A percentile compares a stretch with the other conserved stretches of the same genome.
phyloP scores from a whole-genome alignment of 2,329 filamentous ascomycete genomes.

The Hypoxylon sp. region DNA sequence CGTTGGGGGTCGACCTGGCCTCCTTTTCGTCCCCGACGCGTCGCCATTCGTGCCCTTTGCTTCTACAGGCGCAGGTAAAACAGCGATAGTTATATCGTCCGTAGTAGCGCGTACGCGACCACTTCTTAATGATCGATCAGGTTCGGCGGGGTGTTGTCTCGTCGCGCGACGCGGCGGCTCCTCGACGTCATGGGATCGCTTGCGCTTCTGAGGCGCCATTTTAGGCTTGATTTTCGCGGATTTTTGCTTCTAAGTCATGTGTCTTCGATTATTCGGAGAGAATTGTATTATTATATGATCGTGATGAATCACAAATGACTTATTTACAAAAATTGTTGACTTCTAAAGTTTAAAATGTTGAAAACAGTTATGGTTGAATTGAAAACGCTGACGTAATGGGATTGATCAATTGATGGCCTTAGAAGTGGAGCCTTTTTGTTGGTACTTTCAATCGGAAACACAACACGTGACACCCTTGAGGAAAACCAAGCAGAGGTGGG shows the following conservation, averaged over 20 bases:
- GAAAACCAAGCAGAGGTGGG: constrained; percentile 12
- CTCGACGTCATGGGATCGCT: constrained; percentile 41
- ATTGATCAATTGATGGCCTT: too few species aligned
- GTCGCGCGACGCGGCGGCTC: constrained; percentile 43
- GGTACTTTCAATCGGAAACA: too few species aligned
- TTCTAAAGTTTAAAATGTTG: not conserved
- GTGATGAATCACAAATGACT: too few species aligned
- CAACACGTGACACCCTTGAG: constrained; percentile 36
- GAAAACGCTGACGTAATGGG: constrained; percentile 33
- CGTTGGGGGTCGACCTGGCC: constrained; percentile 16
- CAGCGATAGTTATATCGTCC: constrained; percentile 15
- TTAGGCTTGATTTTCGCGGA: too few species aligned
- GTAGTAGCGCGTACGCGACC: constrained; percentile 39
- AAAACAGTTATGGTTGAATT: not conserved
- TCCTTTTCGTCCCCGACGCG: constrained; percentile 29
- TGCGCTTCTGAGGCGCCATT: constrained; percentile 47
- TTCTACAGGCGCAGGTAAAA: not conserved
- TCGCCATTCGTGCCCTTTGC: constrained; percentile 18
- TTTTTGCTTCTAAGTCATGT: too few species aligned
- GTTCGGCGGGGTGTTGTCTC: constrained; percentile 39
- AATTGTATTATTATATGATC: too few species aligned
- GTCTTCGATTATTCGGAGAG: too few species aligned
- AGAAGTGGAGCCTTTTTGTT: too few species aligned
- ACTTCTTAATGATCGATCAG: constrained; percentile 41
- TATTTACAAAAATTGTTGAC: not conserved